A percentile compares a stretch with the other conserved stretches of the same genome.
phyloP scores from a whole-genome alignment of 2,329 filamentous ascomycete genomes.

The Pseudofabraea citricarpa region DNA sequence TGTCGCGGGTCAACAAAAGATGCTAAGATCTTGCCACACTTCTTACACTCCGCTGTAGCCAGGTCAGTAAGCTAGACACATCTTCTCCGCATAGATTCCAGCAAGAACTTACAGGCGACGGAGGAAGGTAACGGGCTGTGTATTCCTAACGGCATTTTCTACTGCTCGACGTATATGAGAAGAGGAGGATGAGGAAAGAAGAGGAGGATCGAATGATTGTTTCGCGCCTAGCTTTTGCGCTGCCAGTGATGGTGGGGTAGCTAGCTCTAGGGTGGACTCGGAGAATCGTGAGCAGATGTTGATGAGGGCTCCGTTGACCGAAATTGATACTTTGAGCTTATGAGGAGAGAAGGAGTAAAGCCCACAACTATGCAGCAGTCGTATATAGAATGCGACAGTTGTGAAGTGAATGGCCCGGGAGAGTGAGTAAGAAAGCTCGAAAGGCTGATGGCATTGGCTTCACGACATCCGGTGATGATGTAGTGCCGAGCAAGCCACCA shows the following conservation, averaged over 20 bases:
- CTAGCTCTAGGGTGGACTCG: background rate
- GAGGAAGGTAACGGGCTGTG: slow-evolving; percentile 64
- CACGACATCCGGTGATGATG: background rate
- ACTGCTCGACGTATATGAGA: too few relatives aligned
- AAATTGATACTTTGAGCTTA: too few relatives aligned
- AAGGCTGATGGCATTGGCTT: background rate
- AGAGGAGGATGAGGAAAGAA: background rate
- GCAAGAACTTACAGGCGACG: slow-evolving; percentile 56
- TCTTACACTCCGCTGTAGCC: slow-evolving; percentile 89
- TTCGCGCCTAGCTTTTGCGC: background rate
- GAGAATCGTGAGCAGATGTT: too few relatives aligned
- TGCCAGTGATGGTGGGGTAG: background rate
- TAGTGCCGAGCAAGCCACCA: slow-evolving; percentile 1
- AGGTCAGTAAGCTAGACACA: too few relatives aligned
- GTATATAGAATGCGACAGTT: too few relatives aligned
- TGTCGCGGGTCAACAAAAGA: slow-evolving; percentile 94
- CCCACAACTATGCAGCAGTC: too few relatives aligned
- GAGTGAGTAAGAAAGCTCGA: too few relatives aligned
- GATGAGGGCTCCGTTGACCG: too few relatives aligned
- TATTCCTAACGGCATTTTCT: slow-evolving; percentile 49
- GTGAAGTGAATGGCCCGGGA: too few relatives aligned
- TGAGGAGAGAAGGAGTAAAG: too few relatives aligned
- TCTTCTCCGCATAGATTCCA: slow-evolving; percentile 7
- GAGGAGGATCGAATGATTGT: background rate
- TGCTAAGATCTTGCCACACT: slow-evolving; percentile 90